Evolutionary conservation across 306 rosid species (phyloP), one percentile per base, ranked within the genome.

Genomic region (Astragalus glycyphyllos): DNA sequence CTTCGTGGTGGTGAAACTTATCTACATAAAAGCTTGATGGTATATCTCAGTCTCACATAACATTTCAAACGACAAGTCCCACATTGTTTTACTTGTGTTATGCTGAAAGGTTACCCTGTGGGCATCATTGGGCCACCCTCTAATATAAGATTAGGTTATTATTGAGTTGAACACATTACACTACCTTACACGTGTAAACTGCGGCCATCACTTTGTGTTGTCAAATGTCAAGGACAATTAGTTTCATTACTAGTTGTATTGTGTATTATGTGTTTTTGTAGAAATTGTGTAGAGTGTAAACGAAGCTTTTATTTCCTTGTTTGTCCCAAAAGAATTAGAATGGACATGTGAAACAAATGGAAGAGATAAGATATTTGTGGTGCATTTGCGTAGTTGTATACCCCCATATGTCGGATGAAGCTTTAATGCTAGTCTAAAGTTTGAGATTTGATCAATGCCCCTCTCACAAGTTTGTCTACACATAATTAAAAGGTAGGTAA

Each of bases 351-450:
- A 34, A 69, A 65, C 49, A 55, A 71, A n/a, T 51, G 11, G 20
- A 42, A 45, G 79, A 10, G 82, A 75, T 80, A 51, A 81, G 73
- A 69, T 75, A 8, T 75, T 38, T 76, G 80, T 53, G 78, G 86
- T 75, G 59, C 57, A 62, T 57, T 29, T 11, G n/a, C 42, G 69
- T 45, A 35, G 26, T 38, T 37, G 59, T 14, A 40, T 64, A 26
- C n/a, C n/a, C n/a, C 83, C 75, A 81, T 70, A 41, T 71, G 73
- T 35, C 13, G 53, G 70, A 11, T 59, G 60, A 73, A 79, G 49
- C 55, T 41, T 72, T 49, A 45, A 69, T 55, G 5, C 1, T 69
- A 32, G 20, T 32, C 58, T 59, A 50, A 68, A 50, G 64, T 59
- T 67, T 53, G 31, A 58, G 56, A 69, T 53, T 71, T 72, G 42